Conservation (phyloP, 257 asterid genomes). For the Solanum corneliomulleri region DNA sequence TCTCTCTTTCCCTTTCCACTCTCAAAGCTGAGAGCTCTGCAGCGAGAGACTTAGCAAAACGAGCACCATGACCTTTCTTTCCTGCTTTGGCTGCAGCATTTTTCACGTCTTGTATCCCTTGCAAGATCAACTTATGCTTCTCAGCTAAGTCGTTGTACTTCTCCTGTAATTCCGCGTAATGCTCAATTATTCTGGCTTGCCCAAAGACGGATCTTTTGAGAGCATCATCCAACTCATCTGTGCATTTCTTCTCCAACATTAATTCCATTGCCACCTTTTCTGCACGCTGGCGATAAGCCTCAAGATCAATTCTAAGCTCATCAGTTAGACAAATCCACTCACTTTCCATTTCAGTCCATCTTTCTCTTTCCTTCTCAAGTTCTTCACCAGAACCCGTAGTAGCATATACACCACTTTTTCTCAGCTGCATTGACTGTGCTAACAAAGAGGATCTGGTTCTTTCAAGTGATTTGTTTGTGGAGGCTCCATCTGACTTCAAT, state of each 20-base stretch:
- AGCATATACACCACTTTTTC: slow-evolving; percentile 43
- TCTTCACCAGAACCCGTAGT: slow-evolving; percentile 40
- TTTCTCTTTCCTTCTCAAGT: slow-evolving; percentile 70
- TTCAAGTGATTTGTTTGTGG: slow-evolving; percentile 53
- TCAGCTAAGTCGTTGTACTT: slow-evolving; percentile 55
- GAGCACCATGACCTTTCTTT: slow-evolving; percentile 70
- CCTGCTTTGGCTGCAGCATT: slow-evolving; percentile 92
- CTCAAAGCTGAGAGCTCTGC: slow-evolving; percentile 89
- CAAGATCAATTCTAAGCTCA: slow-evolving; percentile 80
- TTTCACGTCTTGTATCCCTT: slow-evolving; percentile 71
- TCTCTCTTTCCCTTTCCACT: slow-evolving; percentile 74
- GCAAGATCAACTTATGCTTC: slow-evolving; percentile 69
- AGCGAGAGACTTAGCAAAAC: slow-evolving; percentile 70
- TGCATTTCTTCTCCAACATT: slow-evolving; percentile 57
- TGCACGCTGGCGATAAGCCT: slow-evolving; percentile 57
- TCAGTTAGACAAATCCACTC: slow-evolving; percentile 95
- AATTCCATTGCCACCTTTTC: slow-evolving; percentile 71
- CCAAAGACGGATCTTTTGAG: slow-evolving; percentile 63
- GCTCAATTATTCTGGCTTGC: slow-evolving; percentile 92
- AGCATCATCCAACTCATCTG: slow-evolving; percentile 82
- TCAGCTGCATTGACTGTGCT: slow-evolving; percentile 70
- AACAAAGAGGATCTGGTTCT: slow-evolving; percentile 63
- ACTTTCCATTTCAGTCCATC: slow-evolving; percentile 96
- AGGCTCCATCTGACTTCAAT: slow-evolving; percentile 35
- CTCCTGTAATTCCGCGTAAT: slow-evolving; percentile 80